A percentile compares a stretch with the other conserved stretches of the same genome.
These are phyloP conservation scores for Wickerhamiella bombiphila DNA, from an alignment of 805 yeast species.

Conservation along the genomic window DNA sequence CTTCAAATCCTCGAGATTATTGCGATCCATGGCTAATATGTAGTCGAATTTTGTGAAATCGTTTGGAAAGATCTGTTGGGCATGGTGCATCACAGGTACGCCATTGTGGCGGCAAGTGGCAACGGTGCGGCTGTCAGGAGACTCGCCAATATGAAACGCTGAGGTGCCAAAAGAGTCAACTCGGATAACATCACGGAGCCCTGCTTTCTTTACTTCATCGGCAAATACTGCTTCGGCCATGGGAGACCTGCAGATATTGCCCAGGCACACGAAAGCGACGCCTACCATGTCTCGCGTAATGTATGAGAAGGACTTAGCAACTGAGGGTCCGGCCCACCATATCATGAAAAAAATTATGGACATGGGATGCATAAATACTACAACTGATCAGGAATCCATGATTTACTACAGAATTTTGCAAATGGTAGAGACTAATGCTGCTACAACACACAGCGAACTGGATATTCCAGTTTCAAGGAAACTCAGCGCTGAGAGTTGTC, in stretches of 20 bases:
- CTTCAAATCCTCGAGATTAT: slow-evolving; percentile 24
- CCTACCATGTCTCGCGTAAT: slow-evolving; percentile 17
- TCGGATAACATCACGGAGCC: slow-evolving; percentile 31
- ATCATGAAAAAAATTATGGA: too few species aligned
- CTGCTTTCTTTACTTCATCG: slow-evolving; percentile 41
- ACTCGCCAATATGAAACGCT: slow-evolving; percentile 68
- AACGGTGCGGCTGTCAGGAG: slow-evolving; percentile 64
- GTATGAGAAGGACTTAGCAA: background rate
- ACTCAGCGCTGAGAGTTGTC: too few species aligned
- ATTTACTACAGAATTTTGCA: too few species aligned
- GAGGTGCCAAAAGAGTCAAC: slow-evolving; percentile 81
- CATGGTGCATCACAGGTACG: slow-evolving; percentile 58
- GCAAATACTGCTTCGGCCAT: slow-evolving; percentile 93
- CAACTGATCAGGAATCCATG: too few species aligned
- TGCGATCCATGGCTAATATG: slow-evolving; percentile 42
- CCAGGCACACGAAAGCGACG: slow-evolving; percentile 83
- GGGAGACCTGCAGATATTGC: slow-evolving; percentile 93
- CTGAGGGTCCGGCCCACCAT: too few species aligned
- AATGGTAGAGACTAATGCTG: too few species aligned
- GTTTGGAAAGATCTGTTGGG: slow-evolving; percentile 70
- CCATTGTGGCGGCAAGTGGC: slow-evolving; percentile 54
- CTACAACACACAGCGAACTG: too few species aligned
- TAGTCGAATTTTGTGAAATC: slow-evolving; percentile 41
- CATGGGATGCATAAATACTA: too few species aligned
- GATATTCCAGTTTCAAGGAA: too few species aligned